Conservation (phyloP, 139 green algal species). For the Microglena sp. region DNA sequence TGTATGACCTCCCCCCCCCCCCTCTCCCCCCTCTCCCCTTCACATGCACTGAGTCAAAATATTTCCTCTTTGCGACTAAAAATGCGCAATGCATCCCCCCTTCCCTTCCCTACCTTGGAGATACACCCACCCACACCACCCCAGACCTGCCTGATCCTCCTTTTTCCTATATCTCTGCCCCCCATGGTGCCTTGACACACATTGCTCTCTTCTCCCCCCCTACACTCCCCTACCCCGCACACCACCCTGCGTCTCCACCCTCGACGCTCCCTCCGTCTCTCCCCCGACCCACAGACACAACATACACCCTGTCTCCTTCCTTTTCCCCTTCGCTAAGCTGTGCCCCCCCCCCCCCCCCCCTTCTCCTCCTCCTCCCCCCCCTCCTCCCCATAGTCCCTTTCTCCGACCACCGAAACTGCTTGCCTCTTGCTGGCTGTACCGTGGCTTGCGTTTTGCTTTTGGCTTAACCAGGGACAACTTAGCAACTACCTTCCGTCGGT, state of each 20-base stretch:
- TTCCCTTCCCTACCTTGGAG: background rate
- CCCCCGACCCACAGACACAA: background rate
- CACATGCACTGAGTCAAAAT: background rate
- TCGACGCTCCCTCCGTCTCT: background rate
- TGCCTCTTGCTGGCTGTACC: background rate
- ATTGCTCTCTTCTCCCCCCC: background rate
- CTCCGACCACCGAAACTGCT: background rate
- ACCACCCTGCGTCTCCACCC: too few relatives aligned
- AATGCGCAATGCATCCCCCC: background rate
- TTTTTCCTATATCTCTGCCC: background rate
- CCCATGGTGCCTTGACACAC: background rate
- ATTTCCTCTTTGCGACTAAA: background rate
- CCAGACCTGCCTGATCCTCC: background rate
- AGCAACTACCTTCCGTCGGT: too few relatives aligned
- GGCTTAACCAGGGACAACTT: too few relatives aligned
- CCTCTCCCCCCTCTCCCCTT: too few relatives aligned
- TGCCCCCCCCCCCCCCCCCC: background rate
- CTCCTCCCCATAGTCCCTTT: background rate
- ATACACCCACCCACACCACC: too few relatives aligned
- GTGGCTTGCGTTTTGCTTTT: too few relatives aligned
- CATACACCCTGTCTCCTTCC: background rate
- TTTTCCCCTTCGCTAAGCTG: background rate
- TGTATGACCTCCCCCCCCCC: background rate
- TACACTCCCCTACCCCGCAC: background rate
- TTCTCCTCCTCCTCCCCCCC: background rate